Base-by-base conservation (phyloP, 345 rosid genomes). In the Citrus hindsii region DNA sequence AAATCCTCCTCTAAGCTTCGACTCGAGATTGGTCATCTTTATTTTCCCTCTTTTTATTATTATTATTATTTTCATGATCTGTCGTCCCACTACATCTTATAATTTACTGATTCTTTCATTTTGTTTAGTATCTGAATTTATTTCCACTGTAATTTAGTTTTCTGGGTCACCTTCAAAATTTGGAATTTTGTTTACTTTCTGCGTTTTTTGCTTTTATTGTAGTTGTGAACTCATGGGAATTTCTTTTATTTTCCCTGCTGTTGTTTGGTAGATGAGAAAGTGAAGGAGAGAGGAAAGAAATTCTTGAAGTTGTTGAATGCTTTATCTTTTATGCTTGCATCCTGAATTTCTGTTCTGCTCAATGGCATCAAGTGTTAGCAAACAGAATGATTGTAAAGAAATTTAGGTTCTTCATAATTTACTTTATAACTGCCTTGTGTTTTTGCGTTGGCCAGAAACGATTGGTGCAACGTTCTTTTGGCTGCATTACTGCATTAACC, bases 1-100 rank as follows among this genome's bases (percentile, higher is more conserved):
- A 87, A 83, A 38, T 30, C 91, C 70, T 76, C 74, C 28, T 73
- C 94, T 65, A 92, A 87, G 86, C 92, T 87, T 78, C 97, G 97
- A 18, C 93, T 94, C 28, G 84, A 90, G 77, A 86, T 79, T 77
- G 98, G 97, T 94, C 25, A 65, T 61, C 40, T 48, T 77, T 73
- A 55, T 24, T 63, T 19, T 19, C 22, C 14, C 21, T 5, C 69
- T 66, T 73, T 27, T 32, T 56, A 24, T 71, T 67, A 3, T 48
- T 16, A 48, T 48, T 53, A 0, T 4, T 14, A 1, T 53, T 53
- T 18, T 38, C 2, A 38, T 38, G 9, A 38, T 38, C 58, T 53
- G 22, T 53, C 65, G 6, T 67, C 38, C 30, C 9, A 14, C 21
- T 48, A 7, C 6, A 21, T 64, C 37, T 38, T 24, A 14, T n/a